Evolutionary conservation across 371 early-diverging fungal genomes (phyloP).

Genomic region (Mortierella sp.): DNA sequence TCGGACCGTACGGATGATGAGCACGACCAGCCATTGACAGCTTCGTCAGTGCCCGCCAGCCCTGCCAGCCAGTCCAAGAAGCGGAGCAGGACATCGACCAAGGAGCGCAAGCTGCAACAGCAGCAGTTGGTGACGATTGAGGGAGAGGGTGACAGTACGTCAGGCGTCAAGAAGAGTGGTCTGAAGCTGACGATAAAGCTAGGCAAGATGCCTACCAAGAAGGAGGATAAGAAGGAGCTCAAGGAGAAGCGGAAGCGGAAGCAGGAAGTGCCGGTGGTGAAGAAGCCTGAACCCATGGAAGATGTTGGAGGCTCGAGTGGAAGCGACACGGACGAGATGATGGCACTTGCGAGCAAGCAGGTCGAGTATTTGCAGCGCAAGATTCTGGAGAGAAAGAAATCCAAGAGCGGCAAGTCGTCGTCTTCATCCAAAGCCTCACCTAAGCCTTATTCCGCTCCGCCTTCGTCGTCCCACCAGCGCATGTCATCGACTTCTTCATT

Average conservation of each 20-base stretch:
- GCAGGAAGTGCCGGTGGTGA: background rate
- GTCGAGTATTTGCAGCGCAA: conserved; percentile 56
- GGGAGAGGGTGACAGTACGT: conserved; percentile 1
- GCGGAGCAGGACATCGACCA: conserved; percentile 32
- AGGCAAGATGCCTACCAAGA: conserved; percentile 40
- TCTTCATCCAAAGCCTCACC: conserved; percentile 11
- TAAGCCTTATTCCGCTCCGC: conserved; percentile 9
- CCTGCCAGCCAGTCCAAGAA: conserved; percentile 40
- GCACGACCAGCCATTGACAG: conserved; percentile 12
- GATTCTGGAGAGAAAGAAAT: conserved; percentile 46
- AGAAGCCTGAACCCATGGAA: conserved; percentile 1
- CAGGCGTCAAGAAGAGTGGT: conserved; percentile 25
- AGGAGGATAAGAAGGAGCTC: conserved; percentile 12
- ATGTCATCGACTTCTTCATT: conserved; percentile 19
- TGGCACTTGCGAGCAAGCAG: conserved; percentile 52
- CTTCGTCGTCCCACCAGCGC: conserved; percentile 31
- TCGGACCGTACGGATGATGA: conserved; percentile 40
- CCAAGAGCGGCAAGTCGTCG: conserved; percentile 25
- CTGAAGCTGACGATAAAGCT: conserved; percentile 52
- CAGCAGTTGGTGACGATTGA: conserved; percentile 28
- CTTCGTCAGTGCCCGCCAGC: conserved; percentile 27
- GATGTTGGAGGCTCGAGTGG: conserved; percentile 34
- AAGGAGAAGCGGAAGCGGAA: conserved; percentile 28
- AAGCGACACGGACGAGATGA: conserved; percentile 57
- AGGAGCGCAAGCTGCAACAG: conserved; percentile 14